Evolutionary conservation across 345 rosid genomes (phyloP).

Genomic region (Trapa incisa): DNA sequence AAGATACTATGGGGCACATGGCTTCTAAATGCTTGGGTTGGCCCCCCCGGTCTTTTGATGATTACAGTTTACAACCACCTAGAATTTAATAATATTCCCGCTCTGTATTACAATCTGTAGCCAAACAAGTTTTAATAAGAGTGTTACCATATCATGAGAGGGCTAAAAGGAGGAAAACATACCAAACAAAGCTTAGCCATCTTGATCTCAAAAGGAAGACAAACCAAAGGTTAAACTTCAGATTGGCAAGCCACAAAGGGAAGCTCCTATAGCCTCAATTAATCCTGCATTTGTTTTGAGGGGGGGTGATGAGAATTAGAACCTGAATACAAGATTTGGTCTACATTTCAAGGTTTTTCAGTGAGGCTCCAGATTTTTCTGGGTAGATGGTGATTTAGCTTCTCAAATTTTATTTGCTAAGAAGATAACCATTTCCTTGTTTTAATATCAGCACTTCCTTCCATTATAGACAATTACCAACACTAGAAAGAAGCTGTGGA

Average conservation of each 20-base stretch:
- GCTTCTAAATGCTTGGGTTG: neutral
- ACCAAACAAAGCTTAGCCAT: neutral
- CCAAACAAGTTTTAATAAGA: neutral
- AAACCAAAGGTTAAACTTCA: conserved; percentile 8
- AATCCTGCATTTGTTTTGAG: conserved; percentile 22
- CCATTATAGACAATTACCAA: neutral
- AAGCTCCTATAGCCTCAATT: conserved; percentile 10
- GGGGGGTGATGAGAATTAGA: neutral
- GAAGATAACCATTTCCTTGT: neutral
- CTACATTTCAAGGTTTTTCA: neutral
- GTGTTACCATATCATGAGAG: neutral
- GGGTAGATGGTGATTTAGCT: too few species aligned
- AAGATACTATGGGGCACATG: conserved; percentile 4
- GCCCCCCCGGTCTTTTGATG: conserved; percentile 5
- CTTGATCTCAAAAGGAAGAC: neutral
- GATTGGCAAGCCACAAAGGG: conserved; percentile 20
- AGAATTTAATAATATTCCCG: too few species aligned
- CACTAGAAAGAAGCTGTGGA: neutral
- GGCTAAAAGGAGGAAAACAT: neutral
- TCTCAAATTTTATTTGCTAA: too few species aligned
- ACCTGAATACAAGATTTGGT: neutral
- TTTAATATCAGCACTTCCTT: neutral
- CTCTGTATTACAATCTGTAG: conserved; percentile 1
- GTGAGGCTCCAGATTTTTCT: neutral
- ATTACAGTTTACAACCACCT: neutral